These are phyloP conservation scores for Trypanosoma avium DNA, from an alignment of 208 protist species.

Conservation along the genomic window DNA sequence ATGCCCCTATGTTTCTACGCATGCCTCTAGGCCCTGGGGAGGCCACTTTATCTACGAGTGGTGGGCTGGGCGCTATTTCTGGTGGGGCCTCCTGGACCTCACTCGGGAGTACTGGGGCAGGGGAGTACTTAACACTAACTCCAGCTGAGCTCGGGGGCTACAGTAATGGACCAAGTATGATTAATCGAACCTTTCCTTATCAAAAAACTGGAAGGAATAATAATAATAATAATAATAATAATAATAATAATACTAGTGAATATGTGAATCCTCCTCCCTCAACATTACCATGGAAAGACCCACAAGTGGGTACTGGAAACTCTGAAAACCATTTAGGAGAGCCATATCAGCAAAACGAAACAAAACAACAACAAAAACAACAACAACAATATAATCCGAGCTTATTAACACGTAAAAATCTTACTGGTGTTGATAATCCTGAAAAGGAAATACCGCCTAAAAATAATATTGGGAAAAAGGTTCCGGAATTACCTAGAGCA, in stretches of 20 bases:
- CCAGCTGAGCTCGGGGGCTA: no score
- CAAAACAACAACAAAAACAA: background rate
- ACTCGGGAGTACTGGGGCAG: background rate
- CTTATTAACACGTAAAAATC: background rate
- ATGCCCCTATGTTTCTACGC: slow-evolving; percentile 5
- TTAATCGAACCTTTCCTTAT: background rate
- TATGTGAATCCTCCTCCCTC: no score
- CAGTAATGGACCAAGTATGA: no score
- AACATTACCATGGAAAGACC: background rate
- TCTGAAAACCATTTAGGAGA: background rate
- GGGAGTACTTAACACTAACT: no score
- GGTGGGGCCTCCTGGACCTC: background rate
- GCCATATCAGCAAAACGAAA: background rate
- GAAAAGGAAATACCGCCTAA: background rate
- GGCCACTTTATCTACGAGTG: no score
- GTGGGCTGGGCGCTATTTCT: background rate
- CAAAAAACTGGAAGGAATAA: background rate
- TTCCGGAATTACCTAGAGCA: no score
- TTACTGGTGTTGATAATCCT: background rate
- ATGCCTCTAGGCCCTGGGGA: slow-evolving; percentile 4
- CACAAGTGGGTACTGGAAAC: background rate
- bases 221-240: background rate
- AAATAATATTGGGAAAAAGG: no score
- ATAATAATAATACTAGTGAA: background rate
- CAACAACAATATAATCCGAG: background rate